phyloP scores from a whole-genome alignment of 768 basidiomycete genomes.

The Suillus spraguei region DNA sequence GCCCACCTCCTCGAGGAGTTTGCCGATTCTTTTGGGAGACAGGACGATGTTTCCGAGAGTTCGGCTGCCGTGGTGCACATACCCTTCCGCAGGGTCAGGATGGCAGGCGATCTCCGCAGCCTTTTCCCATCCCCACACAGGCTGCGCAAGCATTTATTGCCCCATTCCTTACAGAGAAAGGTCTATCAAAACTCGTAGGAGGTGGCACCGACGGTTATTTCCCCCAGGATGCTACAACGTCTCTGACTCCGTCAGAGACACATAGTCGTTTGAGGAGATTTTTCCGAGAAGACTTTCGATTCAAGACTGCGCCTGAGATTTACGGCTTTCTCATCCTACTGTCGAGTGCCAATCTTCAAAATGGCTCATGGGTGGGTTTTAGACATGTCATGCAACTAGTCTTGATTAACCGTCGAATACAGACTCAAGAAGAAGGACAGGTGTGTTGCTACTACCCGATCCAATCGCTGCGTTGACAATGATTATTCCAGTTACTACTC shows the following conservation, averaged over 20 bases:
- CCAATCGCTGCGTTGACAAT: slow-evolving; percentile 12
- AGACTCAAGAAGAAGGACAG: slow-evolving; percentile 55
- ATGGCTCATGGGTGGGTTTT: slow-evolving; percentile 43
- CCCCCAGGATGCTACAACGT: slow-evolving; percentile 28
- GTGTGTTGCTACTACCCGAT: slow-evolving; percentile 30
- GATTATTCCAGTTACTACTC: slow-evolving; percentile 36
- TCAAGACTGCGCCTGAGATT: slow-evolving; percentile 41
- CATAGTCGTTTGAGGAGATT: slow-evolving; percentile 48
- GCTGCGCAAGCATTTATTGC: slow-evolving; percentile 33
- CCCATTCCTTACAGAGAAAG: slow-evolving; percentile 47
- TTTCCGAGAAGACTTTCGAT: slow-evolving; percentile 45
- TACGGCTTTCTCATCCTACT: slow-evolving; percentile 46
- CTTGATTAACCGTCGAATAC: slow-evolving; percentile 8
- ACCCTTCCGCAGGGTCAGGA: slow-evolving; percentile 16
- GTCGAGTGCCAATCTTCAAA: slow-evolving; percentile 40
- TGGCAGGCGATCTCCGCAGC: slow-evolving; percentile 14
- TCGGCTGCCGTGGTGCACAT: slow-evolving; percentile 48
- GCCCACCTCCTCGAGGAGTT: slow-evolving; percentile 33
- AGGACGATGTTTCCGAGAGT: slow-evolving; percentile 49
- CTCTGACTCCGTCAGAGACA: slow-evolving; percentile 47
- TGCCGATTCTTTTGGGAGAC: slow-evolving; percentile 51
- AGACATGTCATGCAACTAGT: not conserved
- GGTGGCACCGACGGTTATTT: slow-evolving; percentile 48
- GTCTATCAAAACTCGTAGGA: slow-evolving; percentile 47
- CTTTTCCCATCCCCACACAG: slow-evolving; percentile 16